Conservation (phyloP, 2,329 filamentous ascomycete genomes). For the Chrysoporthe austroafricana region DNA sequence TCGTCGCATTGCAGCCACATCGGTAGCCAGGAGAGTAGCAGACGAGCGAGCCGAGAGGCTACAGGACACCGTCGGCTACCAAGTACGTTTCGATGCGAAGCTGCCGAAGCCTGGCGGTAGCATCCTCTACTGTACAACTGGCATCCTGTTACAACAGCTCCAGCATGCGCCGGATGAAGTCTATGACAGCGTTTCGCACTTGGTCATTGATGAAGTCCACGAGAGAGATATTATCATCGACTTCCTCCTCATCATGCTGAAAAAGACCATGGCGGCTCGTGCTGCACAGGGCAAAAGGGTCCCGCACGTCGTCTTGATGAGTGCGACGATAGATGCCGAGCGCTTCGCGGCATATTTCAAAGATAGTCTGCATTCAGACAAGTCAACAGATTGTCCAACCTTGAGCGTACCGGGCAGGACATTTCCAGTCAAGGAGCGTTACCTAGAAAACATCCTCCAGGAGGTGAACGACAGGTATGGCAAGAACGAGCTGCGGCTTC, state of each 20-base stretch:
- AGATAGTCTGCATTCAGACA: constrained; percentile 1
- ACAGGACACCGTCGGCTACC: constrained; percentile 48
- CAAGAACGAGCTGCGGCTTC: neutral
- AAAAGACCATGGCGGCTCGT: constrained; percentile 19
- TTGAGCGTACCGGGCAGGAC: constrained; percentile 24
- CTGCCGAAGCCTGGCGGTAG: constrained; percentile 37
- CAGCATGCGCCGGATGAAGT: constrained; percentile 43
- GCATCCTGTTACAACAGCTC: constrained; percentile 50
- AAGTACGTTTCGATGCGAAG: constrained; percentile 47
- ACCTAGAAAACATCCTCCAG: constrained; percentile 17
- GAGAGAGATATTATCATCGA: constrained; percentile 23
- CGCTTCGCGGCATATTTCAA: constrained; percentile 29
- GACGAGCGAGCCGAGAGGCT: constrained; percentile 47
- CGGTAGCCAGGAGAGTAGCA: constrained; percentile 50
- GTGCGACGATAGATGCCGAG: constrained; percentile 24
- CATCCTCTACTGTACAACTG: constrained; percentile 55
- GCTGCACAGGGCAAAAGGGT: constrained; percentile 18
- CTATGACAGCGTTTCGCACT: constrained; percentile 48
- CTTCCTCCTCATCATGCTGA: constrained; percentile 22
- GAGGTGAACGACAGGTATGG: neutral
- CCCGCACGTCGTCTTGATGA: constrained; percentile 21
- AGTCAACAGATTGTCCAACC: constrained; percentile 6
- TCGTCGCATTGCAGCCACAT: constrained; percentile 50
- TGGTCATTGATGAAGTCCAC: constrained; percentile 54
- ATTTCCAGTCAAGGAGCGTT: constrained; percentile 22